phyloP scores from a whole-genome alignment of 1,284 basidiomycete genomes.

The Tylopilus sp. region DNA sequence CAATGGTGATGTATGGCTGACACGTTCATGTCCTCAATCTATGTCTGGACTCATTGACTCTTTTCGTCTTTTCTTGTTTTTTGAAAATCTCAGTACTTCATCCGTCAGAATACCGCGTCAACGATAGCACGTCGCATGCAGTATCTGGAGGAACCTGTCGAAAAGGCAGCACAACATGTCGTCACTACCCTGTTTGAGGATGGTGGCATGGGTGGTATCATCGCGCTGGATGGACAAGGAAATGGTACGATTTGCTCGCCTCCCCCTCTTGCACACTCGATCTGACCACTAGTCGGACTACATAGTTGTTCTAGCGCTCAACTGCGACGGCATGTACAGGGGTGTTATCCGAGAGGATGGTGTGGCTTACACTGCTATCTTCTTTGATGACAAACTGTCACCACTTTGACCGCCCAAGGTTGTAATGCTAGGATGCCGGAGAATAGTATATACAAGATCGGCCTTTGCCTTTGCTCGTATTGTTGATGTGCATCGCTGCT shows the following conservation, averaged over 20 bases:
- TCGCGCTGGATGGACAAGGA: conserved; percentile 62
- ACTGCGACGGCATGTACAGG: conserved; percentile 77
- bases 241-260: conserved; percentile 45
- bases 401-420: conserved; percentile 7
- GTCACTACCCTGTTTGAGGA: conserved; percentile 53
- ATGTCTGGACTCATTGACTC: too few relatives aligned
- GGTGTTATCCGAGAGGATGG: conserved; percentile 69
- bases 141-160: conserved; percentile 53
- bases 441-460: neutral
- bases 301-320: conserved; percentile 70
- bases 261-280: neutral
- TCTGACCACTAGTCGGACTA: conserved; percentile 9
- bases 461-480: neutral
- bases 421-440: neutral
- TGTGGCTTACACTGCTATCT: conserved; percentile 69
- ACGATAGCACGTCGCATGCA: conserved; percentile 67
- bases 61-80: neutral
- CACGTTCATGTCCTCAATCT: too few relatives aligned
- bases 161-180: conserved; percentile 50
- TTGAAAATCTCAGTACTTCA: conserved; percentile 61
- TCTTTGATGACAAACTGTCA: conserved; percentile 59
- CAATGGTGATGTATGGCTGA: conserved; percentile 44
- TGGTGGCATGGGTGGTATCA: conserved; percentile 67
- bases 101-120: conserved; percentile 62
- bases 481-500: neutral